phyloP scores from a whole-genome alignment of 768 basidiomycete genomes.

The Collybia mongolica region DNA sequence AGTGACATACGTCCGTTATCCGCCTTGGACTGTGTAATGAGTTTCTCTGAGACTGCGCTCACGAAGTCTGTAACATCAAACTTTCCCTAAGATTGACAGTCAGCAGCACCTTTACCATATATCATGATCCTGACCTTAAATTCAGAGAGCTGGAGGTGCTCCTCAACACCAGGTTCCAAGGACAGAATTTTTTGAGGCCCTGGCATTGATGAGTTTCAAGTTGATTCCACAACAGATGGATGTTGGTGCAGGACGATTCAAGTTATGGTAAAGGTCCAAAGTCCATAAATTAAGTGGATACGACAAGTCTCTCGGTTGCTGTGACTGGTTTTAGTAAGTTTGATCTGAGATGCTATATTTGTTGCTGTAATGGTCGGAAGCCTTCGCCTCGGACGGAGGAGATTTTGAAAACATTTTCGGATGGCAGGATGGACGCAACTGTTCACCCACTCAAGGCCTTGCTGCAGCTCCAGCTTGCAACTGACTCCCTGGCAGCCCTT shows the following conservation, averaged over 20 bases:
- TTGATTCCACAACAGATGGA: neutral
- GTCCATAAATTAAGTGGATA: neutral
- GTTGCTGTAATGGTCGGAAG: conserved; percentile 13
- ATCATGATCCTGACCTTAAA: conserved; percentile 46
- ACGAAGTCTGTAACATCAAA: conserved; percentile 93
- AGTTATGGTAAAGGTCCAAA: neutral
- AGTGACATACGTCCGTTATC: conserved; percentile 68
- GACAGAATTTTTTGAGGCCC: conserved; percentile 9
- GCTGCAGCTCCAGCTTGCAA: conserved; percentile 69
- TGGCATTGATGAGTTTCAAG: conserved; percentile 8
- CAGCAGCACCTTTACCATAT: neutral
- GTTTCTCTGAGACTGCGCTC: conserved; percentile 79
- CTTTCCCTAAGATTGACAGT: conserved; percentile 56
- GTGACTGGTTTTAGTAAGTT: neutral
- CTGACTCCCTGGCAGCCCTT: conserved; percentile 58
- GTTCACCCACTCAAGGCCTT: conserved; percentile 58
- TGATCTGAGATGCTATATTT: conserved; percentile 16
- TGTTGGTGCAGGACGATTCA: neutral
- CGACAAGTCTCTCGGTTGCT: neutral
- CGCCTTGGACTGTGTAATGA: conserved; percentile 83
- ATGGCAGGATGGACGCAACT: conserved; percentile 16
- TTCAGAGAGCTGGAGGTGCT: conserved; percentile 48
- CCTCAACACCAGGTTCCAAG: conserved; percentile 53
- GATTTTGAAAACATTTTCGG: conserved; percentile 9
- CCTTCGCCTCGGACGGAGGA: neutral